Evolutionary conservation across 805 yeast species (phyloP), one percentile per base, ranked within the genome.

Genomic region (Wickerhamomyces xylosicus): DNA sequence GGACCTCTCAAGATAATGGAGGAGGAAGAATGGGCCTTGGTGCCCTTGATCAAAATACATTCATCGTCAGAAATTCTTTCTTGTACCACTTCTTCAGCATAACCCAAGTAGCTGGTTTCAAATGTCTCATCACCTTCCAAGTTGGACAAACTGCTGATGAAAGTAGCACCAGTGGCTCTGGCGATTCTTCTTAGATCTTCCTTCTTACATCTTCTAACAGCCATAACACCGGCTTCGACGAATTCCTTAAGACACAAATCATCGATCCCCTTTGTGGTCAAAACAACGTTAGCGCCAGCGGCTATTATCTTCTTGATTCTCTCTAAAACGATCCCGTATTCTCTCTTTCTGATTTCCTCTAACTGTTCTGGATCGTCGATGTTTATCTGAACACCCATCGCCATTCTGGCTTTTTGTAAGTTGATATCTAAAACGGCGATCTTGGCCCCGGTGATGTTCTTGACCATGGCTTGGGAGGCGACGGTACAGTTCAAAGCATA

Each of bases 161-260:
- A 67, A 4, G 95, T 85, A 31, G 96, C 99, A 43, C 99, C 99
- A 1, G 97, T 87, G 34, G 98, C 97, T 56, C 95, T 75, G 6
- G 98, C 97, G 50, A 92, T 90, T 67, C 98, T 79, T 59, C 95
- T 77, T 53, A 92, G 71, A 62, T 92, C 99, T 63, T 92, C 98
- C 58, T 86, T 87, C 63, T 86, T 86, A 70, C 97, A 87, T 52
- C 99, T 77, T 67, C 99, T 82, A 36, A 92, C 86, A 16, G 96
- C 80, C 63, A 85, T 87, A 49, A 92, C 85, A 42, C 79, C 77
- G 37, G 90, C 68, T 52, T 92, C 98, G 10, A 95, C 74, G 56
- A 92, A 85, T 52, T 92, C 73, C 62, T 85, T 95, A 64, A 92
- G 95, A 28, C 98, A 97, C 72, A 90, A 86, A 66, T 92, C 97